Conservation (phyloP, 352 stramenopile genomes). For the Globisporangium polare region DNA sequence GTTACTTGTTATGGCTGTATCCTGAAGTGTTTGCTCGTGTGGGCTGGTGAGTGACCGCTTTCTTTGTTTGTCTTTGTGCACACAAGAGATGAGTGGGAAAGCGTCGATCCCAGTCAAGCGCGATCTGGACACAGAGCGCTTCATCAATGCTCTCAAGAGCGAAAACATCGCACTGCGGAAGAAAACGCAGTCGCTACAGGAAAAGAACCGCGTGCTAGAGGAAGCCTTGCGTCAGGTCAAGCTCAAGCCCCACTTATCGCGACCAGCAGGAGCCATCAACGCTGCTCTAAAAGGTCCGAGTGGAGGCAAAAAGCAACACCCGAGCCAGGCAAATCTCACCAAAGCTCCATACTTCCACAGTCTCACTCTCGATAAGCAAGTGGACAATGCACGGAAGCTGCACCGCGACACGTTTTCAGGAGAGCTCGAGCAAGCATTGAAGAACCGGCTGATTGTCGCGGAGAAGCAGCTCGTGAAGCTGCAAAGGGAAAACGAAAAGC, state of each 20-base stretch:
- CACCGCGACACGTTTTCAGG: constrained; percentile 48
- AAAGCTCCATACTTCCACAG: constrained; percentile 23
- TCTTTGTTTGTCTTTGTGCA: neutral
- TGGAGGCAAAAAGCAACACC: neutral
- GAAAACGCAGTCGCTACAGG: constrained; percentile 64
- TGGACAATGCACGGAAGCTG: constrained; percentile 38
- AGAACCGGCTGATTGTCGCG: constrained; percentile 58
- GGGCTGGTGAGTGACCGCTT: neutral
- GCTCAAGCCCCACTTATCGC: constrained; percentile 19
- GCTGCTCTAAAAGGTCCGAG: constrained; percentile 16
- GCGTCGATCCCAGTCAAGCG: constrained; percentile 31
- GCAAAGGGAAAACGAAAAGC: constrained; percentile 64
- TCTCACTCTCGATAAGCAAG: constrained; percentile 35
- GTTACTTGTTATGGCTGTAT: neutral
- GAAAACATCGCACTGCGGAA: constrained; percentile 72
- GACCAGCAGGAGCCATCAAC: neutral
- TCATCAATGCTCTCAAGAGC: constrained; percentile 71
- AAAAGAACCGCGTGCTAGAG: constrained; percentile 67
- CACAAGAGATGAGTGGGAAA: constrained; percentile 26
- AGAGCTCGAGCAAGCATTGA: constrained; percentile 69
- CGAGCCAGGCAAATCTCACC: neutral
- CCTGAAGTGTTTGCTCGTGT: neutral
- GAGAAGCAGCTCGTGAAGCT: constrained; percentile 71
- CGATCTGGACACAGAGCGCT: constrained; percentile 78
- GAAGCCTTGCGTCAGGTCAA: constrained; percentile 40